Base-by-base conservation (phyloP, 176 grass and related monocot species). In the Hordeum vulgare region DNA sequence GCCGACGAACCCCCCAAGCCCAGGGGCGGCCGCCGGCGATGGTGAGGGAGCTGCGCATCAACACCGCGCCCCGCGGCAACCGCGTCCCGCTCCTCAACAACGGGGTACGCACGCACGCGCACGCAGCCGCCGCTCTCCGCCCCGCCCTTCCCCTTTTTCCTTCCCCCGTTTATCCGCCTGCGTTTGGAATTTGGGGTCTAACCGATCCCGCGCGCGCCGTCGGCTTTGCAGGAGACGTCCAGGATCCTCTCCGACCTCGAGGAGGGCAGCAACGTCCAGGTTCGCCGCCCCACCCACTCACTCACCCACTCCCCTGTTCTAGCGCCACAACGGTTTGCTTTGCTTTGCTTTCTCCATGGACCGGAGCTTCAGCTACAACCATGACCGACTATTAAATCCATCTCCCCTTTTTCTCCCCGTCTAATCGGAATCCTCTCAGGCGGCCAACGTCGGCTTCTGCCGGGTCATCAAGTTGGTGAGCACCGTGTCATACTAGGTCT, bases 261-360 rank as follows among this genome's bases (percentile, higher is more conserved):
- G 87, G 93, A 98, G 60, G 96, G 96, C 71, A 88, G 71, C 92
- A 85, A 80, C 80, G 69, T 96, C 79, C 91, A 93, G 93, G 96
- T 98, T 54, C 45, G 28, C 12, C 64, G 13, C 23, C 11, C 36
- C 29, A 1, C 18, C 5, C 13, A 9, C 69, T 28, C 6, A 53
- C 70, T 33, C 20, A 53, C 70, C 33, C 20, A 34, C 12, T 81
- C 68, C 27, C 7, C 8, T 2, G n/a, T n/a, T n/a, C n/a, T n/a
- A n/a, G n/a, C n/a, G n/a, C n/a, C n/a, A n/a, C n/a, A n/a, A n/a
- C n/a, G n/a, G 7, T 7, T 5, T 37, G 36, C 24, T 24, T 33
- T 17, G 34, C 20, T 74, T 29, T 73, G 34, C 34, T 11, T 24
- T 24, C 65, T 36, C 65, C 15, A 1, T 34, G 20, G 66, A 4